Evolutionary conservation across 1,139 yeast genomes (phyloP).

Genomic region (Pneumocystis jirovecii): DNA sequence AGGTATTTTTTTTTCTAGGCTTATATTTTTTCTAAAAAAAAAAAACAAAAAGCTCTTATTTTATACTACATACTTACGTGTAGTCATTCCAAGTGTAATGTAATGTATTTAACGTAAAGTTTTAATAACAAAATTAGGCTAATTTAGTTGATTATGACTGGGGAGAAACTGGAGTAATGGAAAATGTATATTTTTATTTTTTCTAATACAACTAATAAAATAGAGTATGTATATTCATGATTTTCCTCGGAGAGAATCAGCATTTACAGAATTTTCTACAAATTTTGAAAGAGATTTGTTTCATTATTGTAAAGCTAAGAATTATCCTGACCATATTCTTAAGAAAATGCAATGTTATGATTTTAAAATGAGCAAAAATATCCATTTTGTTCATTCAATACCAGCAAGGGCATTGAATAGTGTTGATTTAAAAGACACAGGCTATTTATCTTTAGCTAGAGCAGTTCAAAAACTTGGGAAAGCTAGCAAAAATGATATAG

Average conservation of each 20-base stretch:
- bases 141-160: constrained; percentile 18
- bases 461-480: constrained; percentile 1
- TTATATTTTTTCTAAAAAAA: background rate
- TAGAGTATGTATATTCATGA: constrained; percentile 16
- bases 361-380: constrained; percentile 12
- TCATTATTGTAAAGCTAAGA: constrained; percentile 12
- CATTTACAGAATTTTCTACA: background rate
- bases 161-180: constrained; percentile 18
- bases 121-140: constrained; percentile 11
- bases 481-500: constrained; percentile 6
- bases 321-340: constrained; percentile 12
- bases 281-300: constrained; percentile 14
- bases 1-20: background rate
- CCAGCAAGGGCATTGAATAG: constrained; percentile 13
- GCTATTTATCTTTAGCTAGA: constrained; percentile 4
- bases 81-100: constrained; percentile 14
- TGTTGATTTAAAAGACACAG: constrained; percentile 2
- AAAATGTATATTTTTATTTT: constrained; percentile 8
- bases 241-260: constrained; percentile 10
- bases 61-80: constrained; percentile 14
- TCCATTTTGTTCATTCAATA: constrained; percentile 16
- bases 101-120: background rate
- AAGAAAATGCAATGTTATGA: constrained; percentile 11
- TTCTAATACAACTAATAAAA: constrained; percentile 4
- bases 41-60: constrained; percentile 15